A percentile compares a stretch with the other conserved stretches of the same genome.
Evolutionary conservation across 164 flowering plant species (phyloP).

Genomic region (Liriodendron chinense): DNA sequence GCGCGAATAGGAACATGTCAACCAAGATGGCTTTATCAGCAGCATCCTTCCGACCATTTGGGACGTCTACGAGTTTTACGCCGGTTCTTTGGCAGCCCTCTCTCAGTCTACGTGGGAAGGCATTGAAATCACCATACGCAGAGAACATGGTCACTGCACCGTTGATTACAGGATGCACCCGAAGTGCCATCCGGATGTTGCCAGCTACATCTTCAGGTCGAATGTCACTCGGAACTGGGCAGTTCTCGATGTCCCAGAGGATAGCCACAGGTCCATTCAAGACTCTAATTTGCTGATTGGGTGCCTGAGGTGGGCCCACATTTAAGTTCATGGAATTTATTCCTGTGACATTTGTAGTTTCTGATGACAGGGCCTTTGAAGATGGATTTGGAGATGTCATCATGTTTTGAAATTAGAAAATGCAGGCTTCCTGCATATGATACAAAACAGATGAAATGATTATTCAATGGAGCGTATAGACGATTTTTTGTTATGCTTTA

Average conservation of each 20-base stretch:
- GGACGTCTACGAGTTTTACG: constrained; percentile 91
- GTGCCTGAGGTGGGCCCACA: constrained; percentile 18
- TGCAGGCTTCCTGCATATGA: constrained; percentile 18
- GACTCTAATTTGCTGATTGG: constrained; percentile 27
- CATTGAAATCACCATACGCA: constrained; percentile 95
- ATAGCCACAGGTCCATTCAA: constrained; percentile 69
- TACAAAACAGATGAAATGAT: background rate
- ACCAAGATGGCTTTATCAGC: constrained; percentile 96
- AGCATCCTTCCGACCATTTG: constrained; percentile 96
- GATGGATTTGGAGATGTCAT: constrained; percentile 14
- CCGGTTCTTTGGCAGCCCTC: constrained; percentile 99
- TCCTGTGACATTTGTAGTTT: constrained; percentile 12
- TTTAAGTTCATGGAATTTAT: constrained; percentile 21
- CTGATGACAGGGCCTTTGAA: constrained; percentile 12
- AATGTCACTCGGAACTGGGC: constrained; percentile 88
- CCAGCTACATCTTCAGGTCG: constrained; percentile 95
- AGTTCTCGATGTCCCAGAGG: constrained; percentile 97
- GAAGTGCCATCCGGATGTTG: constrained; percentile 87
- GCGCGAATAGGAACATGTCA: constrained; percentile 97
- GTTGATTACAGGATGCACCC: constrained; percentile 72
- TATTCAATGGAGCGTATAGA: background rate
- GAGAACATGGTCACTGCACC: constrained; percentile 83
- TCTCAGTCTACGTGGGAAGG: constrained; percentile 82
- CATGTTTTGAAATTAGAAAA: constrained; percentile 5
- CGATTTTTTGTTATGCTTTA: background rate